Base-by-base conservation (phyloP, 768 basidiomycete species). In the Leccinum olivaceopallidum region DNA sequence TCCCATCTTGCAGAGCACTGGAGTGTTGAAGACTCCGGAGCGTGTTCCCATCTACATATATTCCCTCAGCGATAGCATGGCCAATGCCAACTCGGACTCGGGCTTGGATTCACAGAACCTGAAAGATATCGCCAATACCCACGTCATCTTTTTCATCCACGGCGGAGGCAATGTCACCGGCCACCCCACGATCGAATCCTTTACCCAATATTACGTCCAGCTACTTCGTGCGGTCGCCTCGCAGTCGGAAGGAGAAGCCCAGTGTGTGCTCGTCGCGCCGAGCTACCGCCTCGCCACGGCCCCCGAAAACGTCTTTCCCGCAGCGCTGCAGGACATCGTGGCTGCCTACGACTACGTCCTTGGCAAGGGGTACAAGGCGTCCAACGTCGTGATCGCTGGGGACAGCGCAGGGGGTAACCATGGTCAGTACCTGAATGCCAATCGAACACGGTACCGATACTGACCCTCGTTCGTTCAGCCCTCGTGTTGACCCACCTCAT, bases 401-500 rank as follows among this genome's bases (percentile, higher is more conserved):
- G 68, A 72, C 48, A 72, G 71, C 22, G 70, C 70, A 8, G 71
- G 72, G 0, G 72, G 65, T 2, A 70, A 61, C n/a, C 60, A 63
- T 6, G 72, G 72, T 72, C 12, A 36, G 67, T 65, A 6, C 20
- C 10, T 18, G 5, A n/a, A 9, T 2, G 0, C 32, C 1, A 53
- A 32, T 26, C n/a, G n/a, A 30, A 16, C 22, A 32, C 8, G 30
- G 7, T 30, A 34, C 1, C 7, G 34, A 37, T 34, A 3, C 4
- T 20, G 22, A n/a, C 14, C 14, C 22, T 20, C 14, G 10, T 37
- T 18, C 20, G 8, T 5, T 8, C 42, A 67, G 71, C 71, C 34
- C 2, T 72, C 13, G 59, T 71, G 3, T 44, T 71, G 44, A 63
- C 71, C 5, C 71, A 72, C 39, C 66, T 73, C 20, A 70, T 83